phyloP scores from a whole-genome alignment of 2,329 filamentous ascomycete species.

The Pseudocercospora musae region DNA sequence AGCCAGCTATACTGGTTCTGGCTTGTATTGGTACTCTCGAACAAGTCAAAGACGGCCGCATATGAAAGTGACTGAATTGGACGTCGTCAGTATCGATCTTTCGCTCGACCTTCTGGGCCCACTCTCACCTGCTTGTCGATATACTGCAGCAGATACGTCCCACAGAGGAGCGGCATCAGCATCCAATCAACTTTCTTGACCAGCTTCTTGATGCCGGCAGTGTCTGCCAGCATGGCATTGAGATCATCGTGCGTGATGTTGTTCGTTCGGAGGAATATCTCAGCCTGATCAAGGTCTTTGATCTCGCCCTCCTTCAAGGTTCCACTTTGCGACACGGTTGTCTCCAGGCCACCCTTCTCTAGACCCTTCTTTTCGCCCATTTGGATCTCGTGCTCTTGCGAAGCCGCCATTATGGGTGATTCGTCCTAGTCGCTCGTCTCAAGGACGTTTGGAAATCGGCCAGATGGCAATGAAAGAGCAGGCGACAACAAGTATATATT shows the following conservation, averaged over 20 bases:
- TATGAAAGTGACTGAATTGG: slow-evolving; percentile 50
- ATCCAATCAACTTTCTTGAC: slow-evolving; percentile 50
- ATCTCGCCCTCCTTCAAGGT: slow-evolving; percentile 32
- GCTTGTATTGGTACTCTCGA: slow-evolving; percentile 48
- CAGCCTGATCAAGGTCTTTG: slow-evolving; percentile 47
- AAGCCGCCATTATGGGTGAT: background rate
- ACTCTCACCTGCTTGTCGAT: slow-evolving; percentile 38
- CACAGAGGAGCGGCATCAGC: slow-evolving; percentile 52
- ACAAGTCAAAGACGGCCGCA: slow-evolving; percentile 55
- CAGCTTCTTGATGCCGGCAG: slow-evolving; percentile 33
- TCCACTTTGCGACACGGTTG: slow-evolving; percentile 11
- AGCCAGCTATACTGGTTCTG: slow-evolving; percentile 53
- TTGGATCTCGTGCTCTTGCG: background rate
- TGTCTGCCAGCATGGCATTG: slow-evolving; percentile 46
- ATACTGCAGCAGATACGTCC: slow-evolving; percentile 50
- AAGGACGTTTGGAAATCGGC: background rate
- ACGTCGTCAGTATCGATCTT: background rate
- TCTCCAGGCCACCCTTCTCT: slow-evolving; percentile 13
- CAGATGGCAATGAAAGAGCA: background rate
- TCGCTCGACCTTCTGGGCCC: slow-evolving; percentile 35
- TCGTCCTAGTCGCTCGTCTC: background rate
- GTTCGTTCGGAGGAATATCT: slow-evolving; percentile 50
- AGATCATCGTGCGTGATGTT: slow-evolving; percentile 44
- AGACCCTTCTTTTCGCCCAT: slow-evolving; percentile 3
- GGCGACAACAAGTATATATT: background rate